Conservation (phyloP, 2,329 filamentous ascomycete genomes). For the Herpotrichia juniperi region DNA sequence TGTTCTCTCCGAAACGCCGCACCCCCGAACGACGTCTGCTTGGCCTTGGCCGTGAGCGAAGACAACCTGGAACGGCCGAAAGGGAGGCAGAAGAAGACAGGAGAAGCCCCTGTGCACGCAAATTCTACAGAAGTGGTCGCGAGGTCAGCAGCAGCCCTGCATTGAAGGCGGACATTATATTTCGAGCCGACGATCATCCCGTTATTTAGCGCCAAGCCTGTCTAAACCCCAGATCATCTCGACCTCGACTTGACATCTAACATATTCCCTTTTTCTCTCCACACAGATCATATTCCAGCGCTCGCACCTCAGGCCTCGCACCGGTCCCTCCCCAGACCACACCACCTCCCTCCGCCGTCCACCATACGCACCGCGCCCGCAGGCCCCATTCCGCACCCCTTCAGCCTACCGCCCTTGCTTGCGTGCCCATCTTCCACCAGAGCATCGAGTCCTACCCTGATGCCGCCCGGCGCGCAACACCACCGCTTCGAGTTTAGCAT, state of each 20-base stretch:
- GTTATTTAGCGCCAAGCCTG: too few relatives aligned
- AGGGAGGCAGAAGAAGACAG: neutral
- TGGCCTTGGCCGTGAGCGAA: conserved; percentile 8
- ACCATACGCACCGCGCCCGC: neutral
- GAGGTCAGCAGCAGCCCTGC: neutral
- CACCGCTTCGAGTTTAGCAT: conserved; percentile 47
- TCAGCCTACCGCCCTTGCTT: conserved; percentile 40
- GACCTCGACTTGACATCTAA: too few relatives aligned
- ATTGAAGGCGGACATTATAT: neutral
- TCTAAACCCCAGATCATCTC: too few relatives aligned
- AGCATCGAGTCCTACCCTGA: conserved; percentile 36
- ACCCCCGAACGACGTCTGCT: conserved; percentile 8
- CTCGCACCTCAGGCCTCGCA: conserved; percentile 1
- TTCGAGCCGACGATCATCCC: too few relatives aligned
- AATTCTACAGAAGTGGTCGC: neutral
- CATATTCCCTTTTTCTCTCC: neutral
- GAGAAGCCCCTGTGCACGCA: conserved; percentile 1
- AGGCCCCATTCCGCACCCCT: conserved; percentile 26
- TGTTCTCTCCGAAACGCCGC: conserved; percentile 13
- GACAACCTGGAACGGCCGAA: neutral
- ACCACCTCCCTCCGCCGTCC: conserved; percentile 1
- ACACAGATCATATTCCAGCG: neutral
- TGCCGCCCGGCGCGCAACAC: conserved; percentile 46
- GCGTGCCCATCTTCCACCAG: conserved; percentile 25
- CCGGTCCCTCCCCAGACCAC: neutral